phyloP scores from a whole-genome alignment of 768 basidiomycete genomes.

The Collybia nuda region DNA sequence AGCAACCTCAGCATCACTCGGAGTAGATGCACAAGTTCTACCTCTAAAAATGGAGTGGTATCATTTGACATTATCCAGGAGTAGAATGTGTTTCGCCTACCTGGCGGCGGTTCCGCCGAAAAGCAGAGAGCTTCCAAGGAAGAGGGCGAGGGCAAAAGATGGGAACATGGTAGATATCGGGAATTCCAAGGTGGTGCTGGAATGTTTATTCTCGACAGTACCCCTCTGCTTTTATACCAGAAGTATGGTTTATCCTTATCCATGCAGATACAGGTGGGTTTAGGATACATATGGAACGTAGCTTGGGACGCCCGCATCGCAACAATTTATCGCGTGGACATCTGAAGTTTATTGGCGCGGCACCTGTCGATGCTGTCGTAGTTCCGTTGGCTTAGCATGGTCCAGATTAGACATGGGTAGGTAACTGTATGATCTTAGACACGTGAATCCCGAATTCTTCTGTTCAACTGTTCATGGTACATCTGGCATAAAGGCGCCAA shows the following conservation, averaged over 20 bases:
- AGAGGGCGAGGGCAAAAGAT: constrained; percentile 8
- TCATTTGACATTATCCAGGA: not conserved
- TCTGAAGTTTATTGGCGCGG: not conserved
- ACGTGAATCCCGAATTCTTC: no score
- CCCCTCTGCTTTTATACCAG: no score
- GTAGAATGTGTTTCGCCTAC: not conserved
- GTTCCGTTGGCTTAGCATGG: not conserved
- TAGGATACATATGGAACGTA: not conserved
- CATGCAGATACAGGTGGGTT: not conserved
- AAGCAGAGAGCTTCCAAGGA: constrained; percentile 9
- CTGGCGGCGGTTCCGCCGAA: constrained; percentile 4
- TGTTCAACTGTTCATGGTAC: no score
- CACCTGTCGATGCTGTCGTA: not conserved
- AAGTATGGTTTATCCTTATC: not conserved
- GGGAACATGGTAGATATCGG: constrained; percentile 3
- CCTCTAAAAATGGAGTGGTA: not conserved
- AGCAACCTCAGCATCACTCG: constrained; percentile 8
- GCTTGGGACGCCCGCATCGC: not conserved
- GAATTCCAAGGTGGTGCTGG: not conserved
- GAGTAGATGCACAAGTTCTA: constrained; percentile 13
- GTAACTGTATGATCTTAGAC: no score
- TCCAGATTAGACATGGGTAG: no score
- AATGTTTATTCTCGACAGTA: no score
- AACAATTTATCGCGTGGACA: not conserved
- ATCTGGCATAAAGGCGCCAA: no score